Conservation (phyloP, 352 stramenopile genomes). For the Pythium sukuiense region DNA sequence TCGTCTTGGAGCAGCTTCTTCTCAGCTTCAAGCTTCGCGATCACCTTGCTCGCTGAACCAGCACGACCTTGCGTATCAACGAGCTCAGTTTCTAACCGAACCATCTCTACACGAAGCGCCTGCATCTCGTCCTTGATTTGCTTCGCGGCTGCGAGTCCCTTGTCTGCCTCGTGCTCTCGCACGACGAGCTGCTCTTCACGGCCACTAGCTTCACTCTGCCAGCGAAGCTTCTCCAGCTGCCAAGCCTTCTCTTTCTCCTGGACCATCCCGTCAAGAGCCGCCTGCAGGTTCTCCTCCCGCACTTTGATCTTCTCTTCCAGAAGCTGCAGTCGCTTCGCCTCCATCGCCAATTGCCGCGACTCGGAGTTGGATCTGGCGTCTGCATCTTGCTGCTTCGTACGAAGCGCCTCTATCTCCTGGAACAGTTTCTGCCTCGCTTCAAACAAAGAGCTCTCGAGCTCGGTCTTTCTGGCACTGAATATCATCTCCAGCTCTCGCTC, state of each 20-base stretch:
- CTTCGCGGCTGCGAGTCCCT: neutral
- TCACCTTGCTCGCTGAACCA: neutral
- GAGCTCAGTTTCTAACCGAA: constrained; percentile 19
- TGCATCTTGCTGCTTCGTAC: constrained; percentile 50
- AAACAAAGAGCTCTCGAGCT: constrained; percentile 67
- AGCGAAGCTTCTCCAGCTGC: constrained; percentile 36
- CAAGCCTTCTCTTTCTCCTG: constrained; percentile 51
- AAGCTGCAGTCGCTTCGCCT: constrained; percentile 47
- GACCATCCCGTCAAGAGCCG: constrained; percentile 39
- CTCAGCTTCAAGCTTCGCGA: constrained; percentile 12
- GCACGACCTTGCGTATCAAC: neutral
- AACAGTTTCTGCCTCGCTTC: constrained; percentile 63
- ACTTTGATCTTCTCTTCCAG: constrained; percentile 45
- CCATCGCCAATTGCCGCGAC: constrained; percentile 41
- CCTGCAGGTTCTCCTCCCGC: constrained; percentile 50
- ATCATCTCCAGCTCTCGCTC: constrained; percentile 61
- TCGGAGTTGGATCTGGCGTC: constrained; percentile 49
- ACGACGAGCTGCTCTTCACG: constrained; percentile 34
- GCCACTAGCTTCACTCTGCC: constrained; percentile 33
- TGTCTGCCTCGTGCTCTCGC: constrained; percentile 26
- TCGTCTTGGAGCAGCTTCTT: constrained; percentile 17
- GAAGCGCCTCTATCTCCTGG: constrained; percentile 62
- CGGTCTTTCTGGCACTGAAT: constrained; percentile 46
- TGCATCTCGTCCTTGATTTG: constrained; percentile 17
- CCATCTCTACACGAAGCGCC: constrained; percentile 10